Evolutionary conservation across 2,329 filamentous ascomycete genomes (phyloP).

Genomic region (Amauroascus niger): DNA sequence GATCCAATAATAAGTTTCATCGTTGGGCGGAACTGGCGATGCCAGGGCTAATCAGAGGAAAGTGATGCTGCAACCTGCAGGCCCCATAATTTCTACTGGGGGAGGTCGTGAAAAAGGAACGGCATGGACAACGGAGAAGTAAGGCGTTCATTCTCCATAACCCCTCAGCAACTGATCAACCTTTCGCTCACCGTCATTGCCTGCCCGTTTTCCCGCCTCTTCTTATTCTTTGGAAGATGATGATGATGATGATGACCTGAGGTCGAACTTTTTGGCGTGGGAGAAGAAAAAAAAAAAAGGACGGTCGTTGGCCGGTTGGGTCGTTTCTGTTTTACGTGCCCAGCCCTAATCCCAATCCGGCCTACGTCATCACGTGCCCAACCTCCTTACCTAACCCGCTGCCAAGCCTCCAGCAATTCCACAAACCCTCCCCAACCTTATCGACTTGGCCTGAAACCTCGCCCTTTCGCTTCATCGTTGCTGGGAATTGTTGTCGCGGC

Average conservation of each 20-base stretch:
- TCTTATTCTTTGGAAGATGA: too few relatives aligned
- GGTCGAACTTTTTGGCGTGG: too few relatives aligned
- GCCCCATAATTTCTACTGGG: slow-evolving; percentile 6
- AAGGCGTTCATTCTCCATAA: slow-evolving; percentile 1
- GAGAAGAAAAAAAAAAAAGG: not conserved
- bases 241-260: too few relatives aligned
- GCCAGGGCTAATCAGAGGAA: slow-evolving; percentile 3
- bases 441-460: too few relatives aligned
- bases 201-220: not conserved
- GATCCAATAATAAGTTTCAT: slow-evolving; percentile 5
- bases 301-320: not conserved
- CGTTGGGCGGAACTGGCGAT: slow-evolving; percentile 4
- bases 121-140: slow-evolving; percentile 1
- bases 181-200: not conserved
- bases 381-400: slow-evolving; percentile 7
- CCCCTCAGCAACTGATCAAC: not conserved
- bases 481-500: not conserved
- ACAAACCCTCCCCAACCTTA: too few relatives aligned
- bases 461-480: too few relatives aligned
- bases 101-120: not conserved
- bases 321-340: not conserved
- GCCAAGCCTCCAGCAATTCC: slow-evolving; percentile 5
- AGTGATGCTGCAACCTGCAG: slow-evolving; percentile 12
- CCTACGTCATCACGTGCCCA: slow-evolving; percentile 14
- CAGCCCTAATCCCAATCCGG: slow-evolving; percentile 14